Base-by-base conservation (phyloP, 331 rosid genomes). In the Malus hybrid region DNA sequence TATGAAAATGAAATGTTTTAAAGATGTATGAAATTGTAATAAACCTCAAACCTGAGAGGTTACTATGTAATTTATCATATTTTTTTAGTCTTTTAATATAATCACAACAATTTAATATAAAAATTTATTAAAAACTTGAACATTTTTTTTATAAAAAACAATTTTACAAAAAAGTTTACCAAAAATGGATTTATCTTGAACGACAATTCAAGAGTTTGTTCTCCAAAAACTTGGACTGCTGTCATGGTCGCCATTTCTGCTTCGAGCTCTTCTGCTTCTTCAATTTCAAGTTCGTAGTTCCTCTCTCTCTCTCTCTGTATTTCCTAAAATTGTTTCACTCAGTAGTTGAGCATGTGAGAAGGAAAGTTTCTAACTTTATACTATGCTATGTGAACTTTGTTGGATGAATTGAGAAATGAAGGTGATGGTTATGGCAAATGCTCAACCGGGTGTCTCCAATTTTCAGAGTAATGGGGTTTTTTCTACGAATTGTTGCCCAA, bases 401-500 rank as follows among this genome's bases (percentile, higher is more conserved):
- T 20, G 10, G 77, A 36, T 54, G 11, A 59, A 13, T 34, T 70
- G 71, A 55, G 12, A 69, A n/a, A 74, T 78, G 86, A 72, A 13
- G 31, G 73, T 54, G 33, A 63, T 70, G 55, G 24, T 42, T 52
- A 48, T 77, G 76, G 65, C 81, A 55, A 77, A 83, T 59, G 77
- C 55, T 62, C 80, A 83, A 57, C 56, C 87, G 89, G 88, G 81
- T 59, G 65, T 82, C 76, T 39, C 81, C 44, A 57, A 62, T 70
- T 72, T 84, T 64, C 86, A 86, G 65, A 87, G 85, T 32, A 75
- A 70, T 74, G 79, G 42, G 19, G 75, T 75, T 86, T 81, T 83
- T 55, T 72, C 73, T 72, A 74, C 83, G 1, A 77, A 73, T 60
- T 78, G 10, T 74, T 57, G 69, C 28, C 70, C 39, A 56, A 87